These are phyloP conservation scores for Globisporangium splendens DNA, from an alignment of 352 stramenopile species.

Conservation along the genomic window DNA sequence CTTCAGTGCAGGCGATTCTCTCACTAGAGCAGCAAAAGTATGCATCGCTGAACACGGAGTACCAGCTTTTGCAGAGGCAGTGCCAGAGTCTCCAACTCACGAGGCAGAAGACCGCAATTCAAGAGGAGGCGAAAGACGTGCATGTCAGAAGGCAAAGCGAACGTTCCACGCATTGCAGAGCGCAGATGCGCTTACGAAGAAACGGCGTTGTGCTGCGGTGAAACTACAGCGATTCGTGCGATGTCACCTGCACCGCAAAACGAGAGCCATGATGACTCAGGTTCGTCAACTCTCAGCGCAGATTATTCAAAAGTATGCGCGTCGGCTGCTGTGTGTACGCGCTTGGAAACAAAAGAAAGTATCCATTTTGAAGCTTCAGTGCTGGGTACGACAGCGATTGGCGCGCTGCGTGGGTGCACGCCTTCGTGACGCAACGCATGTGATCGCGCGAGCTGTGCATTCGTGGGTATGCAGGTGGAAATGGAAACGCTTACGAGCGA, in stretches of 20 bases:
- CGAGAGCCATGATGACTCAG: conserved; percentile 24
- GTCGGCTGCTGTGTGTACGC: conserved; percentile 19
- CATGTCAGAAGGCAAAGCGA: conserved; percentile 22
- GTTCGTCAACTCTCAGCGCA: conserved; percentile 35
- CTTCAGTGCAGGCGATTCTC: conserved; percentile 21
- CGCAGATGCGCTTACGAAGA: conserved; percentile 9
- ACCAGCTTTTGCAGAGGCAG: conserved; percentile 34
- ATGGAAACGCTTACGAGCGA: conserved; percentile 12
- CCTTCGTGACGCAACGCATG: conserved; percentile 10
- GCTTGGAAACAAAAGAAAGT: conserved; percentile 12
- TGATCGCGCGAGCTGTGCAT: conserved; percentile 16
- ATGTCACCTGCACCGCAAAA: conserved; percentile 34
- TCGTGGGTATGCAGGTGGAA: conserved; percentile 20
- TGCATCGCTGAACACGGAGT: conserved; percentile 22
- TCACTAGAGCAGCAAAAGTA: conserved; percentile 28
- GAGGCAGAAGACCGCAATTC: conserved; percentile 41
- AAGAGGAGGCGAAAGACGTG: conserved; percentile 32
- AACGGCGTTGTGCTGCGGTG: conserved; percentile 11
- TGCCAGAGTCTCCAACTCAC: conserved; percentile 16
- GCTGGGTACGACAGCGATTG: conserved; percentile 26
- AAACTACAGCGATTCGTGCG: conserved; percentile 40
- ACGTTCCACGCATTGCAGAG: conserved; percentile 17
- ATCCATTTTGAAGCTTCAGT: conserved; percentile 29
- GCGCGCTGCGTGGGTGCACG: conserved; percentile 7
- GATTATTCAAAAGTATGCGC: conserved; percentile 48